These are phyloP conservation scores for Rutstroemia sp. DNA, from an alignment of 2,329 filamentous ascomycete species.

Conservation along the genomic window DNA sequence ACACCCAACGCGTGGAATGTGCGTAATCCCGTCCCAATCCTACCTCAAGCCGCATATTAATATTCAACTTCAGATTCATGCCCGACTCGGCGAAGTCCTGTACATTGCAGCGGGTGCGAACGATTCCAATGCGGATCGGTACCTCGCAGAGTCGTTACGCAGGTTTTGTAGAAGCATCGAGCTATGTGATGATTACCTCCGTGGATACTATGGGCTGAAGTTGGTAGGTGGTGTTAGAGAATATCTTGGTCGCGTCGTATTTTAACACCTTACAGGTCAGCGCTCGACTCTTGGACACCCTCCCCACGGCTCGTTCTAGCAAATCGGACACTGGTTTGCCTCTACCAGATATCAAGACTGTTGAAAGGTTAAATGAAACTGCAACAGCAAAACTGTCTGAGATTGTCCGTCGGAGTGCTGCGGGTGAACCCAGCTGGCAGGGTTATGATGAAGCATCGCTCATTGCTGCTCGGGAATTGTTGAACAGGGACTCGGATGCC, in stretches of 20 bases:
- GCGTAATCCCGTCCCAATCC: constrained; percentile 30
- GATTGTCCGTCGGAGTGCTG: constrained; percentile 59
- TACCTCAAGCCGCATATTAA: constrained; percentile 19
- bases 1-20: constrained; percentile 95
- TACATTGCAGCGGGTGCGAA: constrained; percentile 57
- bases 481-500: constrained; percentile 23
- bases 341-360: constrained; percentile 48
- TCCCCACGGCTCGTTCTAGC: constrained; percentile 38
- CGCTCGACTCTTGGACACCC: constrained; percentile 36
- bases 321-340: constrained; percentile 40
- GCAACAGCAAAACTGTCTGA: constrained; percentile 70
- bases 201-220: constrained; percentile 89
- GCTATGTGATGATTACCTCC: constrained; percentile 84
- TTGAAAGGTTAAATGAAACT: constrained; percentile 62
- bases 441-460: constrained; percentile 69
- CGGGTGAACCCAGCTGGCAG: constrained; percentile 58
- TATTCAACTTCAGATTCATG: constrained; percentile 58
- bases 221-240: constrained; percentile 44
- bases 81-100: constrained; percentile 74
- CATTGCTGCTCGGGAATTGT: constrained; percentile 55
- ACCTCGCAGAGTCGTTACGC: constrained; percentile 67
- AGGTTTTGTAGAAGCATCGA: constrained; percentile 88
- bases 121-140: constrained; percentile 36
- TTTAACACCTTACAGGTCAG: constrained; percentile 26
- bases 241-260: background rate